A percentile compares a stretch with the other conserved stretches of the same genome.
These are phyloP conservation scores for Lactifluus pinguis DNA, from an alignment of 768 basidiomycete genomes.

Conservation along the genomic window DNA sequence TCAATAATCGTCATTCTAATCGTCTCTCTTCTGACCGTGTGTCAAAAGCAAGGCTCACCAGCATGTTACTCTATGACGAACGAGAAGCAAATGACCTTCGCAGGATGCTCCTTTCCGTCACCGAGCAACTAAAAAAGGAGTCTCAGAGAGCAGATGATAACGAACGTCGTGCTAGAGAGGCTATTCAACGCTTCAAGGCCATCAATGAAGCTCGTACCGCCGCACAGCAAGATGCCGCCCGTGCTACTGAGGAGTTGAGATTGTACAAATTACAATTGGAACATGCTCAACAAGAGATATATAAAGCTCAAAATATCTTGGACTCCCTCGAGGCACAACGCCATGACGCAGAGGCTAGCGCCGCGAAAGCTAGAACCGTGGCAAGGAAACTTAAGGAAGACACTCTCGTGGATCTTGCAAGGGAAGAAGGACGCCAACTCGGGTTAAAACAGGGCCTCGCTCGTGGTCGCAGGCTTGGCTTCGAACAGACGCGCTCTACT, in stretches of 20 bases:
- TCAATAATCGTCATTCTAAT: not conserved
- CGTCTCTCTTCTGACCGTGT: slow-evolving; percentile 14
- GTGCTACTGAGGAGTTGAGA: slow-evolving; percentile 39
- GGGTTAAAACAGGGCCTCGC: slow-evolving; percentile 46
- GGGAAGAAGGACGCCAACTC: slow-evolving; percentile 43
- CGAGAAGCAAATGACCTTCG: slow-evolving; percentile 34
- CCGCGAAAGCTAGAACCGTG: slow-evolving; percentile 36
- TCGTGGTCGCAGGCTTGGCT: slow-evolving; percentile 27
- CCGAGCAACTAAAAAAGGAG: slow-evolving; percentile 32
- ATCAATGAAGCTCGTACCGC: slow-evolving; percentile 27
- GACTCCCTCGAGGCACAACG: slow-evolving; percentile 40
- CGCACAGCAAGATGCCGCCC: slow-evolving; percentile 26
- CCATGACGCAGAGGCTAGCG: slow-evolving; percentile 40
- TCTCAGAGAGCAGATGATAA: slow-evolving; percentile 30
- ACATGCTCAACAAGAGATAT: slow-evolving; percentile 50
- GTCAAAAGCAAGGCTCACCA: slow-evolving; percentile 12
- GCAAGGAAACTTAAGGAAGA: slow-evolving; percentile 39
- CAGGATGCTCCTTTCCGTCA: slow-evolving; percentile 29
- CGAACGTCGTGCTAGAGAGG: slow-evolving; percentile 28
- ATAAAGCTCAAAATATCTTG: slow-evolving; percentile 44
- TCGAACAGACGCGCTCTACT: slow-evolving; percentile 23
- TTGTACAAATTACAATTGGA: slow-evolving; percentile 52
- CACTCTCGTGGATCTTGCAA: slow-evolving; percentile 38
- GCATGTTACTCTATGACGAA: slow-evolving; percentile 32
- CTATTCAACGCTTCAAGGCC: slow-evolving; percentile 24